phyloP scores from a whole-genome alignment of 148 eudicot genomes.

The Persicaria tinctoria region DNA sequence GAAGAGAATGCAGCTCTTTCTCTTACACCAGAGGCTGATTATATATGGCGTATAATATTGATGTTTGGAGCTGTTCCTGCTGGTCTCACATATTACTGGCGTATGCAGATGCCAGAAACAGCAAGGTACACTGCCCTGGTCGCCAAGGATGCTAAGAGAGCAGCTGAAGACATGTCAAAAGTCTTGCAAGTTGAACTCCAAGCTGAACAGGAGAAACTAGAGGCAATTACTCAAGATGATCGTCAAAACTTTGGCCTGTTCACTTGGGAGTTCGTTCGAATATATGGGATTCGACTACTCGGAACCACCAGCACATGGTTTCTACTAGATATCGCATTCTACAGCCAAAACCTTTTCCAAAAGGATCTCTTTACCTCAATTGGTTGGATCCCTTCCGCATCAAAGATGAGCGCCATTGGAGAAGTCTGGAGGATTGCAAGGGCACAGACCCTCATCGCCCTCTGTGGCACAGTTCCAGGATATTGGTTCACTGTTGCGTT shows the following conservation, averaged over 20 bases:
- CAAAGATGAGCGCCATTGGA: neutral
- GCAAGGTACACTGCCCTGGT: slow-evolving; percentile 21
- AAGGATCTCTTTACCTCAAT: neutral
- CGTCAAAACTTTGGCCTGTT: neutral
- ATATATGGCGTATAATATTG: slow-evolving; percentile 20
- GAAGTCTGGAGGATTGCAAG: slow-evolving; percentile 1
- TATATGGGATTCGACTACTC: neutral
- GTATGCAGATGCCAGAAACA: slow-evolving; percentile 25
- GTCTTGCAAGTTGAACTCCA: neutral
- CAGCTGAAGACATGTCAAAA: neutral
- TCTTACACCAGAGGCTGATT: slow-evolving; percentile 11
- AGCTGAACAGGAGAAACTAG: neutral
- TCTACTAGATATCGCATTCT: slow-evolving; percentile 10
- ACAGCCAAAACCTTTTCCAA: slow-evolving; percentile 10
- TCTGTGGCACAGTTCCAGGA: slow-evolving; percentile 7
- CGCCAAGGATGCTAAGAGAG: neutral
- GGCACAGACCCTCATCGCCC: slow-evolving; percentile 10
- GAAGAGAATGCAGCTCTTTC: neutral
- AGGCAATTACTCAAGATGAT: neutral
- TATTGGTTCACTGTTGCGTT: slow-evolving; percentile 13
- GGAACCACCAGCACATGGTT: slow-evolving; percentile 9
- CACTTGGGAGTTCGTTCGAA: neutral
- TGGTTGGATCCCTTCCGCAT: neutral
- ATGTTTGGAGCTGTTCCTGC: slow-evolving; percentile 22
- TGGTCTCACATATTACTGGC: slow-evolving; percentile 19